Evolutionary conservation across 2,329 filamentous ascomycete species (phyloP).

Genomic region (Aureobasidium sp.): DNA sequence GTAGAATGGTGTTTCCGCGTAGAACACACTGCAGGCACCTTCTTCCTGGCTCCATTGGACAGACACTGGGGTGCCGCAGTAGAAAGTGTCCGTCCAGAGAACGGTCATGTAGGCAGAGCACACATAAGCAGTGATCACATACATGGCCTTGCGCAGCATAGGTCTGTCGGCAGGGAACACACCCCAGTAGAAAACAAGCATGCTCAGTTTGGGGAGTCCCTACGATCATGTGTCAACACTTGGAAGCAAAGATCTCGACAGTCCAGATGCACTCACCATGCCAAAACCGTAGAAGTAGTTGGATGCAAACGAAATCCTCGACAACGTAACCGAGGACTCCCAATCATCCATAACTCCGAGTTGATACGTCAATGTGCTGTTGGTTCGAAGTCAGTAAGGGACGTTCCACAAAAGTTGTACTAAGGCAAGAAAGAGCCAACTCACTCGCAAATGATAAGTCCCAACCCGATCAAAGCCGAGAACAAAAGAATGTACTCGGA

Average conservation of each 20-base stretch:
- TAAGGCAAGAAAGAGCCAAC: neutral
- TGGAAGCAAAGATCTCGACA: no score
- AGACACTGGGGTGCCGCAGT: slow-evolving; percentile 29
- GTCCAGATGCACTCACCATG: slow-evolving; percentile 18
- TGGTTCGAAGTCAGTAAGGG: neutral
- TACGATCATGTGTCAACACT: neutral
- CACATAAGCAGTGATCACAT: slow-evolving; percentile 28
- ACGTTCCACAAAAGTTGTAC: no score
- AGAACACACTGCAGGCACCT: slow-evolving; percentile 31
- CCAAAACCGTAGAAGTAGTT: slow-evolving; percentile 33
- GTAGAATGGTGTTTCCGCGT: slow-evolving; percentile 28
- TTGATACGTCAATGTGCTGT: slow-evolving; percentile 25
- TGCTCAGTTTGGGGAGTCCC: slow-evolving; percentile 31
- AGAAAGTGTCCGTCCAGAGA: slow-evolving; percentile 31
- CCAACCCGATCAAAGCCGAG: slow-evolving; percentile 27
- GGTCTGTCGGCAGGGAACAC: slow-evolving; percentile 24
- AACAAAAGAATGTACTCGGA: slow-evolving; percentile 26
- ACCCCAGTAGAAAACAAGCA: slow-evolving; percentile 32
- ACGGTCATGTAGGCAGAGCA: slow-evolving; percentile 23
- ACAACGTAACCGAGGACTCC: slow-evolving; percentile 25
- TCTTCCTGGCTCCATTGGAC: slow-evolving; percentile 32
- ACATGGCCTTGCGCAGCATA: slow-evolving; percentile 25
- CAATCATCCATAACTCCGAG: slow-evolving; percentile 28
- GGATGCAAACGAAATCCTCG: slow-evolving; percentile 31
- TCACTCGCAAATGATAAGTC: slow-evolving; percentile 28